A percentile compares a stretch with the other conserved stretches of the same genome.
These are phyloP conservation scores for Penstemon newberryi DNA, from an alignment of 257 asterid genomes.

Conservation along the genomic window DNA sequence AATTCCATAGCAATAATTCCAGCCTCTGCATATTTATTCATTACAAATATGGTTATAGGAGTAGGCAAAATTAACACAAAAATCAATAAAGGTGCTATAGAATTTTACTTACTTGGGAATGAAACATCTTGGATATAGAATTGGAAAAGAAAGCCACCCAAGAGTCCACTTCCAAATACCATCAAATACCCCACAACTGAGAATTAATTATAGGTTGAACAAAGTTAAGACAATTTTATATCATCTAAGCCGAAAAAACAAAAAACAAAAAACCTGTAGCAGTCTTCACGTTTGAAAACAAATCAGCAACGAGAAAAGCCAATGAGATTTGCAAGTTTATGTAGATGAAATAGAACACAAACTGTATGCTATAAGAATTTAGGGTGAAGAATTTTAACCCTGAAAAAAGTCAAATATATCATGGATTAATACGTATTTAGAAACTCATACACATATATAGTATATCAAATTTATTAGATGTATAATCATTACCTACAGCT, in stretches of 20 bases:
- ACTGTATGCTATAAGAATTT: constrained; percentile 88
- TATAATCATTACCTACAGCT: constrained; percentile 49
- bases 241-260: constrained; percentile 17
- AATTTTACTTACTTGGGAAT: constrained; percentile 76
- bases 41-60: constrained; percentile 21
- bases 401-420: constrained; percentile 37
- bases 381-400: constrained; percentile 85
- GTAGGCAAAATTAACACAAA: neutral
- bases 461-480: neutral
- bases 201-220: constrained; percentile 23
- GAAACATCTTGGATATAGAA: constrained; percentile 84
- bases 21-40: constrained; percentile 52
- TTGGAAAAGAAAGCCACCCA: constrained; percentile 87
- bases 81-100: constrained; percentile 15
- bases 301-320: constrained; percentile 86
- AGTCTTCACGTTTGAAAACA: constrained; percentile 73
- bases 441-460: constrained; percentile 14
- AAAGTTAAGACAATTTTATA: constrained; percentile 14
- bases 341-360: constrained; percentile 86
- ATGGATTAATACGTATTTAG: constrained; percentile 5
- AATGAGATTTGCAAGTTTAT: constrained; percentile 85
- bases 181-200: constrained; percentile 87
- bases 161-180: constrained; percentile 86
- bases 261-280: constrained; percentile 65
- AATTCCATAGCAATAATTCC: constrained; percentile 82